phyloP scores from a whole-genome alignment of 2,329 filamentous ascomycete genomes.

The Ceratocystis ficicola region DNA sequence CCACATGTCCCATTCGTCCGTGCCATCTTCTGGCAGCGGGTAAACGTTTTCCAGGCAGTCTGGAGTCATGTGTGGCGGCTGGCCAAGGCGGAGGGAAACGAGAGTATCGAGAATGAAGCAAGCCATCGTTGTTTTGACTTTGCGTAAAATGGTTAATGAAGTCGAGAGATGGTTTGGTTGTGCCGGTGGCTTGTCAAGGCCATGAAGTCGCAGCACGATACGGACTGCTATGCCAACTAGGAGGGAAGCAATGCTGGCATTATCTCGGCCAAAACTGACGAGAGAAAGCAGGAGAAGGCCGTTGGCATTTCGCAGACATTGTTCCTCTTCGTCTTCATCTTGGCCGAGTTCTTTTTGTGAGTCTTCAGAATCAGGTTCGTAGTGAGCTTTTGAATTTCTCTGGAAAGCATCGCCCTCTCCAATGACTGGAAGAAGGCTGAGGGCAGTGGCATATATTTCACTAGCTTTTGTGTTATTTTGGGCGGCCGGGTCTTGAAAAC shows the following conservation, averaged over 20 bases:
- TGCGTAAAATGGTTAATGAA: constrained; percentile 24
- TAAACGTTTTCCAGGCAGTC: constrained; percentile 37
- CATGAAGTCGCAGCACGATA: constrained; percentile 29
- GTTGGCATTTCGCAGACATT: constrained; percentile 29
- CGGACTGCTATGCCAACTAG: constrained; percentile 51
- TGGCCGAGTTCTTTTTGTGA: constrained; percentile 12
- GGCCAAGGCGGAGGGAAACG: constrained; percentile 40
- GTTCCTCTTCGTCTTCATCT: constrained; percentile 37
- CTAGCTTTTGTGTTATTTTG: constrained; percentile 25
- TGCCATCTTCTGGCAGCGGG: constrained; percentile 48
- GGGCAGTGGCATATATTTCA: constrained; percentile 41
- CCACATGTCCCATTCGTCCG: constrained; percentile 68
- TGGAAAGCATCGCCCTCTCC: constrained; percentile 9
- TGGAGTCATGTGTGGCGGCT: constrained; percentile 38
- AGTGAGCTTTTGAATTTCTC: not conserved
- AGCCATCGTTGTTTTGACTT: constrained; percentile 32
- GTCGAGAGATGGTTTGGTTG: constrained; percentile 10
- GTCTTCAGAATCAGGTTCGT: not conserved
- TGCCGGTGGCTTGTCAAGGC: constrained; percentile 1
- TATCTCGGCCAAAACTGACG: constrained; percentile 47
- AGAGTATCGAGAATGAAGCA: constrained; percentile 53
- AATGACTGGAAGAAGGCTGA: constrained; percentile 34
- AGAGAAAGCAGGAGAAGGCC: constrained; percentile 48
- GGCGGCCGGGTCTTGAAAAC: constrained; percentile 38
- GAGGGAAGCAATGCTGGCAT: constrained; percentile 49